A percentile compares a stretch with the other conserved stretches of the same genome.
Conservation (phyloP, 2,329 filamentous ascomycete genomes). For the Zasmidium angulare region DNA sequence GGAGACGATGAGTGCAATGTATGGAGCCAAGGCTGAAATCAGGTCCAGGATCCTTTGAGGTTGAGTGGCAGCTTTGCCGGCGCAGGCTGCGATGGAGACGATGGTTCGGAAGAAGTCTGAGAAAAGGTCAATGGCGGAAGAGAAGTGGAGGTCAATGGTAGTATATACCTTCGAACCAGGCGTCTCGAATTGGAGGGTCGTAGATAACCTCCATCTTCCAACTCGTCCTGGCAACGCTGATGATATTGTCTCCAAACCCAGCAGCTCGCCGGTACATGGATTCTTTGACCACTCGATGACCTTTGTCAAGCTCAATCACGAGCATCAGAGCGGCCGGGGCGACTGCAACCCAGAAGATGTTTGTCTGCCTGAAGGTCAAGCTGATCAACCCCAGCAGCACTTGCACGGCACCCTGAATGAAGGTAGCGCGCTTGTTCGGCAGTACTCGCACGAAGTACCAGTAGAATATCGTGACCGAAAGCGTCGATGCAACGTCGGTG, state of each 20-base stretch:
- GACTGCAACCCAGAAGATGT: constrained; percentile 90
- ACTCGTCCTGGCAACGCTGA: constrained; percentile 32
- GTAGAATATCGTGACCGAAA: constrained; percentile 71
- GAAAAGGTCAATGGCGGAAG: constrained; percentile 3
- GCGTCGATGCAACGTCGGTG: constrained; percentile 82
- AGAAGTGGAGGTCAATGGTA: background rate
- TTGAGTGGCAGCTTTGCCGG: constrained; percentile 42
- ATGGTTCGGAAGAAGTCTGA: constrained; percentile 39
- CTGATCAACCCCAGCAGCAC: constrained; percentile 63
- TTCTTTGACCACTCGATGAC: constrained; percentile 45
- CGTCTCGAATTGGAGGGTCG: constrained; percentile 50
- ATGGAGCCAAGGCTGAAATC: constrained; percentile 40
- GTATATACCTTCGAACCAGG: constrained; percentile 50
- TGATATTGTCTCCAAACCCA: constrained; percentile 32
- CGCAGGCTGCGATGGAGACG: constrained; percentile 64
- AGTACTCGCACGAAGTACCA: constrained; percentile 46
- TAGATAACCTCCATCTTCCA: constrained; percentile 48
- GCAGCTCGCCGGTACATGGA: constrained; percentile 31
- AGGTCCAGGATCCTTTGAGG: constrained; percentile 24
- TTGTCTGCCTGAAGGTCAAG: constrained; percentile 85
- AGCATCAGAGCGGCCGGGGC: constrained; percentile 61
- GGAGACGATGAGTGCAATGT: constrained; percentile 60
- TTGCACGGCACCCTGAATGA: constrained; percentile 19
- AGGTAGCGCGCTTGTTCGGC: constrained; percentile 20
- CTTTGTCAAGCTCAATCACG: constrained; percentile 52